Evolutionary conservation across 768 basidiomycete species (phyloP), one percentile per base, ranked within the genome.

Genomic region (Suillus luteus): DNA sequence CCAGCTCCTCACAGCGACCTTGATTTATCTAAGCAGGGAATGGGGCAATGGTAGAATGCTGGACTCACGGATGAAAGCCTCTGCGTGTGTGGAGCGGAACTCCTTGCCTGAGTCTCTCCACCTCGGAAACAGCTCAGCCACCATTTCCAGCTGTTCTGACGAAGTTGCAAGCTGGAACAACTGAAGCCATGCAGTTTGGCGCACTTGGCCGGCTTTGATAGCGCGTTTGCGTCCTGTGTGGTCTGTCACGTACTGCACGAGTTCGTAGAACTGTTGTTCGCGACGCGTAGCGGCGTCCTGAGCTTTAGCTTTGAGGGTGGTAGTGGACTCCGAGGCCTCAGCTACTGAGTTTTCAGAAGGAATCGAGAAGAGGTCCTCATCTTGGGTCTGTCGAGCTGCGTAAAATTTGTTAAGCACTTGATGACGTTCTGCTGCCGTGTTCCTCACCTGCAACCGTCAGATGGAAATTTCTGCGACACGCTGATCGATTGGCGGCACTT

Each of bases 1-100:
- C 70, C 1, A 90, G 80, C 68, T 88, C 81, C 64, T 82, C 78
- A 61, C 88, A 90, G 10, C 89, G 88, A 27, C 83, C 89, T 91
- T 41, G 43, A 46, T 22, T 40, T 48, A 19, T n/a, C 10, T 46
- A 12, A 41, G 63, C 52, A 2, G 19, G 58, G 24, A 31, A 38
- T 4, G 1, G 11, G 24, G 19, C 17, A 58, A 14, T 10, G 17
- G 19, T 31, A 41, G 10, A n/a, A 33, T 2, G 49, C 48, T 17
- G 2, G 3, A 84, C 86, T 72, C 72, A 89, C 88, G 81, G 61
- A 84, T 77, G 68, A 90, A 85, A 33, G 76, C 74, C 66, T 84
- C 84, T 0, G 80, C 74, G 57, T 83, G 82, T 0, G 70, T 55
- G 1, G 72, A 65, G 14, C 72, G 73, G 62, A 86, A 81, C 37